Base-by-base conservation (phyloP, 768 basidiomycete genomes). In the Pulveroboletus sp. region DNA sequence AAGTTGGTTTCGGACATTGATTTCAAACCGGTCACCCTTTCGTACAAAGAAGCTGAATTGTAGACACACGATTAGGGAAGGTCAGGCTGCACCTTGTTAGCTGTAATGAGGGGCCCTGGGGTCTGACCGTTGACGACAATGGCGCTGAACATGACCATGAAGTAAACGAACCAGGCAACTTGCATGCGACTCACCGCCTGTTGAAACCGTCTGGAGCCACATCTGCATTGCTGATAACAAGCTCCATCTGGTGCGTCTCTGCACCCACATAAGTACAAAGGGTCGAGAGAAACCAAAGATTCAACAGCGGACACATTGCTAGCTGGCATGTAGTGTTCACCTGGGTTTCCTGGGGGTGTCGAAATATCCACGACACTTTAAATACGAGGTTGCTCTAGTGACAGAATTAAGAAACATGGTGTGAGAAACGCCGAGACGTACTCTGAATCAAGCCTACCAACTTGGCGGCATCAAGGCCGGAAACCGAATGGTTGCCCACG, bases 191-290 rank as follows among this genome's bases (percentile, higher is more conserved):
- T 53, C 27, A 68, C 67, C 47, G 62, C 57, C 56, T 64, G 45
- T 43, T 54, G 37, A 72, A 73, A 4, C 76, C 77, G 39, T 77
- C 76, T 7, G 76, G 77, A 6, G 71, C 57, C 13, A 75, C 60
- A n/a, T 51, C 43, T n/a, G 63, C 64, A 55, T 78, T 78, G 26
- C 59, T 66, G 24, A 76, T 54, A 43, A 67, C 60, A 24, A 73
- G 58, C 46, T 67, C 63, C 14, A 54, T 53, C 10, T 49, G 38
- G 26, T 29, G 37, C 17, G 63, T 61, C 41, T 3, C 31, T 8
- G 62, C 56, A 20, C 34, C 23, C 34, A 31, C 43, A n/a, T 32
- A 56, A 0, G 53, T 41, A 34, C 45, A 29, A 26, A 61, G 41
- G 32, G 39, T 35, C 13, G 50, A 42, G 14, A 63, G 45, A 24